These are phyloP conservation scores for Cucumis cinereus DNA, from an alignment of 306 rosid genomes.

Conservation along the genomic window DNA sequence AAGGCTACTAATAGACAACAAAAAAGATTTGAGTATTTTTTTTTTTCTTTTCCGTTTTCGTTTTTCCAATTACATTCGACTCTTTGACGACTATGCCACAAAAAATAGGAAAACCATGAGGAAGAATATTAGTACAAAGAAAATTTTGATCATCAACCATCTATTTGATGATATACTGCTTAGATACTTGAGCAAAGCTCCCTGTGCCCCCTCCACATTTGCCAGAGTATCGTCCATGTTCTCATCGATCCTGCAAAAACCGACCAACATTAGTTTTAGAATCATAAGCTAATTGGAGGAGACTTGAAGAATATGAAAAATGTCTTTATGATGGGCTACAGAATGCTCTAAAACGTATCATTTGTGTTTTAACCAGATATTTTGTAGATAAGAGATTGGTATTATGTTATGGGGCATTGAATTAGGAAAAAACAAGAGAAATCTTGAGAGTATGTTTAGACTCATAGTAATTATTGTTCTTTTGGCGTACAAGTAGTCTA, in stretches of 20 bases:
- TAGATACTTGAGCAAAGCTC: slow-evolving; percentile 80
- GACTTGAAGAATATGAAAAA: background rate
- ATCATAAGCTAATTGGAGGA: background rate
- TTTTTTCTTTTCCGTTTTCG: slow-evolving; percentile 9
- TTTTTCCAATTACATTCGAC: slow-evolving; percentile 20
- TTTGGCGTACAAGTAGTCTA: background rate
- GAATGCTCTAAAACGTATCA: background rate
- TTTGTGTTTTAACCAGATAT: background rate
- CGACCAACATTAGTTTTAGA: background rate
- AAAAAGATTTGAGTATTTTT: slow-evolving; percentile 11
- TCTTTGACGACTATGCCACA: slow-evolving; percentile 56
- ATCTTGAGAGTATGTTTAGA: background rate
- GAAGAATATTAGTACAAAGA: slow-evolving; percentile 90
- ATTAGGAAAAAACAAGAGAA: background rate
- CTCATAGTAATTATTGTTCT: background rate
- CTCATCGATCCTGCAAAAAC: slow-evolving; percentile 70
- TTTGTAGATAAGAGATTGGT: background rate
- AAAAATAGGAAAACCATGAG: slow-evolving; percentile 96
- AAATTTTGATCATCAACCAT: slow-evolving; percentile 99
- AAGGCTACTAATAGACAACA: background rate
- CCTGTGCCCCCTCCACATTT: slow-evolving; percentile 96
- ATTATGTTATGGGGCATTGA: background rate
- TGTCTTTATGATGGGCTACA: background rate
- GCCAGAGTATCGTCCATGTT: slow-evolving; percentile 91
- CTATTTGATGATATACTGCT: slow-evolving; percentile 93